These are phyloP conservation scores for Aspergillus funiculosus DNA, from an alignment of 495 filamentous ascomycete species.

Conservation along the genomic window DNA sequence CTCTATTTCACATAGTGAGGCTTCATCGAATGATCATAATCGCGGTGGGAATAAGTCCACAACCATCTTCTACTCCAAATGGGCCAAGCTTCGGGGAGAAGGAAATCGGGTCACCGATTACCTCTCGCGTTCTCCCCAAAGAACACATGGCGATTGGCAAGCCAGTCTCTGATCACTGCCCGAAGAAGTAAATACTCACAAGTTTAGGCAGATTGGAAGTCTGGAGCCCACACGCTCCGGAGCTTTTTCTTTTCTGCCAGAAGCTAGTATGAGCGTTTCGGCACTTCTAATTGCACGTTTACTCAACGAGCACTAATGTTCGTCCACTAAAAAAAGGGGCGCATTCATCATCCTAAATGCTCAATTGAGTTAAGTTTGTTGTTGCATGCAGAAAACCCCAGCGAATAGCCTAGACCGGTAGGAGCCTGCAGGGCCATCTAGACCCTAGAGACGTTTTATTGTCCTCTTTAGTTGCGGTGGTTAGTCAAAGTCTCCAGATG, in stretches of 20 bases:
- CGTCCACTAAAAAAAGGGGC: neutral
- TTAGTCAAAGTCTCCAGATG: neutral
- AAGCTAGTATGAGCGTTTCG: conserved; percentile 11
- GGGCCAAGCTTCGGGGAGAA: conserved; percentile 11
- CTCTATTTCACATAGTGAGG: conserved; percentile 4
- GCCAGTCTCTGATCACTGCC: conserved; percentile 22
- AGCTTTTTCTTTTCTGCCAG: conserved; percentile 10
- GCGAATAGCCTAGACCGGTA: neutral
- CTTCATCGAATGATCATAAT: conserved; percentile 13
- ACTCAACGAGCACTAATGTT: neutral
- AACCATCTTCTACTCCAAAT: conserved; percentile 8
- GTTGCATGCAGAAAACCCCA: conserved; percentile 7
- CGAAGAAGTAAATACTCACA: conserved; percentile 19
- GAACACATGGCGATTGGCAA: conserved; percentile 17
- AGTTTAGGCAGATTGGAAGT: conserved; percentile 15
- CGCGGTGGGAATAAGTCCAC: conserved; percentile 10
- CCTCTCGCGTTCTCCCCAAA: conserved; percentile 11
- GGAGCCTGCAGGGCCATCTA: conserved; percentile 1
- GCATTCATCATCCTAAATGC: neutral
- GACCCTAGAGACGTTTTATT: conserved; percentile 1
- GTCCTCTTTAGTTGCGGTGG: conserved; percentile 12
- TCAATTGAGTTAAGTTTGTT: conserved; percentile 7
- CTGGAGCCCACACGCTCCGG: conserved; percentile 15
- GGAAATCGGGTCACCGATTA: conserved; percentile 13
- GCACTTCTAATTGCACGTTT: conserved; percentile 12